Evolutionary conservation across 805 yeast species (phyloP).

Genomic region (Kuraishia hungarica): DNA sequence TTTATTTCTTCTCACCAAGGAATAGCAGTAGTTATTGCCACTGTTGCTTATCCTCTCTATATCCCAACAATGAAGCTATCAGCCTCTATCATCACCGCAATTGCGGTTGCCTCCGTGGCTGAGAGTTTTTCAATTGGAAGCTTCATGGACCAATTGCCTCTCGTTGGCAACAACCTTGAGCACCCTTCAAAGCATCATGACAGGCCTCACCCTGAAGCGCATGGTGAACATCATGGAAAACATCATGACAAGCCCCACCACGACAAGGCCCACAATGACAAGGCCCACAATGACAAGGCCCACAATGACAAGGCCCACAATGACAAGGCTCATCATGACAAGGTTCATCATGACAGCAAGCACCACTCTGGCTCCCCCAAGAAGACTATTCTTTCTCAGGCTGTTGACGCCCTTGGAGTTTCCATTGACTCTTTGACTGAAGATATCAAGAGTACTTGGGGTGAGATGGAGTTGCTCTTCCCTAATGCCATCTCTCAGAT

Average conservation of each 20-base stretch:
- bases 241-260: neutral
- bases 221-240: neutral
- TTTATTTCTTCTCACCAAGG: neutral
- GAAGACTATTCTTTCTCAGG: slow-evolving; percentile 16
- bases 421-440: slow-evolving; percentile 39
- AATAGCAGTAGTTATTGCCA: neutral
- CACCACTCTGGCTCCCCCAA: neutral
- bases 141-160: neutral
- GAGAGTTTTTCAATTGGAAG: neutral
- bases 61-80: neutral
- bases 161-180: neutral
- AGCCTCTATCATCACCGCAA: neutral
- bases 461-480: slow-evolving; percentile 51
- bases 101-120: neutral
- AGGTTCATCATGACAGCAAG: neutral
- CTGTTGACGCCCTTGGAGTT: slow-evolving; percentile 42
- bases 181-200: no score
- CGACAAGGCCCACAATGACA: neutral
- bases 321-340: neutral
- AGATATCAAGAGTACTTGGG: slow-evolving; percentile 47
- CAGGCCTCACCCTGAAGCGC: neutral
- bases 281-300: neutral
- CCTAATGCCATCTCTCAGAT: slow-evolving; percentile 47
- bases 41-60: neutral
- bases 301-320: neutral